phyloP scores from a whole-genome alignment of 2,329 filamentous ascomycete species.

The Alternaria tenuissima region DNA sequence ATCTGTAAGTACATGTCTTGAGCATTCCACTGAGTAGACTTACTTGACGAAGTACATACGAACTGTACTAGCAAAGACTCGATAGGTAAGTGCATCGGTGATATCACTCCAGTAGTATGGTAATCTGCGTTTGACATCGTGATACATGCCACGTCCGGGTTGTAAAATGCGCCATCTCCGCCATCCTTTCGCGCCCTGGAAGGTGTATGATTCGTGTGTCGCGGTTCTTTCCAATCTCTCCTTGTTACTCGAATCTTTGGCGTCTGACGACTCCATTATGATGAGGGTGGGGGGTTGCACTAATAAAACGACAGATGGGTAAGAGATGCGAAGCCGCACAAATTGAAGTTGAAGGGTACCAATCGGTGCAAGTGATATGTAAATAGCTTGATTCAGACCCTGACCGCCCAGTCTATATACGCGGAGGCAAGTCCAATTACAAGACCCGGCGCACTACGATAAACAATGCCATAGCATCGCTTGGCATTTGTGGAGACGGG shows the following conservation, averaged over 20 bases:
- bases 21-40: slow-evolving; percentile 1
- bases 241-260: neutral
- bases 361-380: neutral
- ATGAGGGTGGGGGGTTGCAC: neutral
- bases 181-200: slow-evolving; percentile 53
- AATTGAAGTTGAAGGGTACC: neutral
- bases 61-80: slow-evolving; percentile 63
- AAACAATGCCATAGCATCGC: neutral
- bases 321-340: neutral
- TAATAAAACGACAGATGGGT: neutral
- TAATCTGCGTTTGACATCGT: slow-evolving; percentile 61
- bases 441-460: neutral
- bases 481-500: slow-evolving; percentile 13
- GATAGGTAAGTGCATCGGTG: slow-evolving; percentile 63
- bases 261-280: slow-evolving; percentile 11
- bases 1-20: slow-evolving; percentile 4
- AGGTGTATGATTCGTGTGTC: slow-evolving; percentile 43
- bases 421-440: neutral
- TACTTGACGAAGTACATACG: slow-evolving; percentile 68
- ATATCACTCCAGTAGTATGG: slow-evolving; percentile 66
- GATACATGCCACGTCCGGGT: slow-evolving; percentile 62
- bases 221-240: slow-evolving; percentile 24
- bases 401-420: slow-evolving; percentile 2
- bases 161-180: slow-evolving; percentile 52
- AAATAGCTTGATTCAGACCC: neutral